phyloP scores from a whole-genome alignment of 2,329 filamentous ascomycete species.

The Raffaelea ambrosiae region DNA sequence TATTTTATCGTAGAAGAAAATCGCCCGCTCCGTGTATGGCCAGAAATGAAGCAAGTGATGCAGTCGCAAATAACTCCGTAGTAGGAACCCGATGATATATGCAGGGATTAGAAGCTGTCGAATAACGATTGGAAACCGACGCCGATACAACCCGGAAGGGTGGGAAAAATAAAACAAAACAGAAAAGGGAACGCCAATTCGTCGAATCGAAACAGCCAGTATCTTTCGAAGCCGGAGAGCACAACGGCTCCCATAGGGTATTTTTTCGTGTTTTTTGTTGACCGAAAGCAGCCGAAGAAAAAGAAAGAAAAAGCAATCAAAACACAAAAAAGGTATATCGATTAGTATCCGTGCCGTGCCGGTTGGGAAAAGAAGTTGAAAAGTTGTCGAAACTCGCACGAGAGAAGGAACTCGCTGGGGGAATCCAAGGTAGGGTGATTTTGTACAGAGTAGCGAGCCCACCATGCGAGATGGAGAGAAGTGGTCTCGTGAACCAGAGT shows the following conservation, averaged over 20 bases:
- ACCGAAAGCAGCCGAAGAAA: conserved; percentile 10
- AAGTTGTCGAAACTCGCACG: not conserved
- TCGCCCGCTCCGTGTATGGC: conserved; percentile 31
- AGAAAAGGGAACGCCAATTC: conserved; percentile 36
- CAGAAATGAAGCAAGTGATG: conserved; percentile 17
- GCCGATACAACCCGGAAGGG: conserved; percentile 16
- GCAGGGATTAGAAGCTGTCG: conserved; percentile 27
- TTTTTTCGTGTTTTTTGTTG: conserved; percentile 16
- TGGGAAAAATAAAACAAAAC: conserved; percentile 28
- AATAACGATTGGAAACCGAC: conserved; percentile 22
- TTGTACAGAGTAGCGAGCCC: conserved; percentile 20
- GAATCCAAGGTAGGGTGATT: conserved; percentile 6
- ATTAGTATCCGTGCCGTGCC: conserved; percentile 21
- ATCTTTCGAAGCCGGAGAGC: conserved; percentile 29
- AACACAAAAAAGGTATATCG: conserved; percentile 22
- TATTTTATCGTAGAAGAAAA: conserved; percentile 31
- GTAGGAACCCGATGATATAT: conserved; percentile 35
- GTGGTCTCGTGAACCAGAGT: not conserved
- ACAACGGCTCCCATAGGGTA: conserved; percentile 21
- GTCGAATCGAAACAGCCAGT: conserved; percentile 29
- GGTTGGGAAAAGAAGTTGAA: conserved; percentile 11
- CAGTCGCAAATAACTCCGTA: conserved; percentile 31
- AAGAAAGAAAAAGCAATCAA: conserved; percentile 9
- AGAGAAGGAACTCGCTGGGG: conserved; percentile 8
- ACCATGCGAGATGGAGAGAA: not conserved